Evolutionary conservation across 192 early-diverging fungal genomes (phyloP), one percentile per base, ranked within the genome.

Genomic region (Borealophlyctis nickersoniae): DNA sequence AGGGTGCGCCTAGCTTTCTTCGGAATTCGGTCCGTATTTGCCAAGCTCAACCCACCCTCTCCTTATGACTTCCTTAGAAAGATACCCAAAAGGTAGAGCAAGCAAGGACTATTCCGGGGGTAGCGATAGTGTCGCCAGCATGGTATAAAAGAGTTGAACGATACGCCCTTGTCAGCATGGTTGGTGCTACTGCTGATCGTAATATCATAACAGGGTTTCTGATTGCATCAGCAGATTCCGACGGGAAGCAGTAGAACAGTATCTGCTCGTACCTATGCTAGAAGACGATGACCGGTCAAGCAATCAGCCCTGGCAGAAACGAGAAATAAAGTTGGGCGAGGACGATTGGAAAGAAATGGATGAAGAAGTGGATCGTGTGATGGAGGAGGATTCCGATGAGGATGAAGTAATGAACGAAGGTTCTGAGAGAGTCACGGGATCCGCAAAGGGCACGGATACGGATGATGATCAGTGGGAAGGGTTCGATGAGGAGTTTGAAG

Each of bases 161-260:
- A n/a, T n/a, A n/a, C n/a, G n/a, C n/a, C n/a, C n/a, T n/a, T 49
- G 65, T 70, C 51, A 52, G 34, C 16, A 65, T 77, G 74, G 70
- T 51, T 69, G 58, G 24, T 62, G 58, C 26, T 55, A 62, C 24
- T 79, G 33, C 32, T 29, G 45, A 34, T 45, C 14, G 60, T 55
- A 26, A 27, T 23, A 71, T 45, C 19, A 28, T 27, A 49, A 29
- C 56, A 83, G 88, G 92, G 77, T 95, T 31, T 66, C 82, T 19
- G 83, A 93, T 58, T 89, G 87, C 16, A 84, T 89, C 2, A 69
- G 71, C 26, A 78, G 81, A 19, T 95, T 91, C 90, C 65, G 78
- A 49, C 69, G 86, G 23, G 71, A 89, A 31, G 83, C 89, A 22
- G 93, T 95, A 71, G 61, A 70, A 0, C 32, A 62, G 0, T 94